Evolutionary conservation across 352 stramenopile species (phyloP).

Genomic region (Phytophthora constricta): DNA sequence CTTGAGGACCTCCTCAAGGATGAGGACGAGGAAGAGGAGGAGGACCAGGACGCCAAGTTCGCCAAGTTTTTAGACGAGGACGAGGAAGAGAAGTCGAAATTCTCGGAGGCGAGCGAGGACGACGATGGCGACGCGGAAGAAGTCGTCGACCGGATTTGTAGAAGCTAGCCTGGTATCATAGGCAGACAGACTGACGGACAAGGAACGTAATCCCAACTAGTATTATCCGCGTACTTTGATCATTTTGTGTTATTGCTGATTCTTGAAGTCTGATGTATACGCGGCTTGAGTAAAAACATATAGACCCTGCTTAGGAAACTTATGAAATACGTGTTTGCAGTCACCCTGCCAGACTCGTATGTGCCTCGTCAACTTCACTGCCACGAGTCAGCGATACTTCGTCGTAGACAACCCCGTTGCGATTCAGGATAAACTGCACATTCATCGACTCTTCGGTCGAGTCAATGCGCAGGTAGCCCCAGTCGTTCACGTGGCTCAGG

Average conservation of each 20-base stretch:
- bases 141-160: conserved; percentile 74
- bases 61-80: conserved; percentile 84
- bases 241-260: not conserved
- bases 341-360: no score
- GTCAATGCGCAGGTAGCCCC: conserved; percentile 73
- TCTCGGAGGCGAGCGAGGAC: conserved; percentile 37
- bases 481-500: conserved; percentile 81
- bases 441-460: conserved; percentile 71
- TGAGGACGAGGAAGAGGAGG: conserved; percentile 84
- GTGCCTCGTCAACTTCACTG: not conserved
- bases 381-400: conserved; percentile 73
- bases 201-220: conserved; percentile 28
- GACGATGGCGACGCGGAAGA: conserved; percentile 49
- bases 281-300: no score
- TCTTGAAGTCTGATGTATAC: not conserved
- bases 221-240: conserved; percentile 31
- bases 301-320: no score
- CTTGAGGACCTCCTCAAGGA: conserved; percentile 87
- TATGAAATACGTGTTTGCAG: no score
- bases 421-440: conserved; percentile 83
- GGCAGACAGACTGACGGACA: conserved; percentile 33
- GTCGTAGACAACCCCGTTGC: conserved; percentile 83
- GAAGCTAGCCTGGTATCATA: conserved; percentile 27
- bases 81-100: conserved; percentile 56
- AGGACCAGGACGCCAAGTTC: conserved; percentile 77